Conservation (phyloP, 495 filamentous ascomycete genomes). For the Lineolata rhizophorae region DNA sequence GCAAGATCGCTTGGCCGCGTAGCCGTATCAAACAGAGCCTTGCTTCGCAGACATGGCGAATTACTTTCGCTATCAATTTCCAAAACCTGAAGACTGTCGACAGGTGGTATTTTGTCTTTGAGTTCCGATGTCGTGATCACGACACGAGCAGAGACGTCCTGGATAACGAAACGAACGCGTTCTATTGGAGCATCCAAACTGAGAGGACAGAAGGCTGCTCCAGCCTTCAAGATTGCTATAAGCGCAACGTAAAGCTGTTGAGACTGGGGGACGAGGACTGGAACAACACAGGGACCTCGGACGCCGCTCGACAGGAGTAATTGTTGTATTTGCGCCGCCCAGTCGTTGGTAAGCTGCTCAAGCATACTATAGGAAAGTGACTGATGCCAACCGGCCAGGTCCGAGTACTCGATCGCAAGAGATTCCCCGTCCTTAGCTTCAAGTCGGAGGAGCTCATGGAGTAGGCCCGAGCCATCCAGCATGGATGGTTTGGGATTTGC, state of each 20-base stretch:
- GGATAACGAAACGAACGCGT: slow-evolving; percentile 47
- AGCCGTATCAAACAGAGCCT: too few relatives aligned
- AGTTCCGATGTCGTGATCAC: slow-evolving; percentile 12
- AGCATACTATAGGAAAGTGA: background rate
- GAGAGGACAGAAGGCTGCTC: slow-evolving; percentile 62
- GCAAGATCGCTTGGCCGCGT: slow-evolving; percentile 31
- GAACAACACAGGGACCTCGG: too few relatives aligned
- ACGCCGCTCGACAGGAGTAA: too few relatives aligned
- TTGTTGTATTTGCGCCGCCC: slow-evolving; percentile 1
- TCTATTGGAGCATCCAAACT: slow-evolving; percentile 49
- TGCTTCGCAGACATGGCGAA: too few relatives aligned
- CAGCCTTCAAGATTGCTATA: slow-evolving; percentile 52
- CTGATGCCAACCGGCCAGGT: background rate
- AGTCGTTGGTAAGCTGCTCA: background rate
- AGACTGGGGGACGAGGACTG: slow-evolving; percentile 48
- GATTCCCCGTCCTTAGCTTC: too few relatives aligned
- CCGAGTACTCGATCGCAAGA: background rate
- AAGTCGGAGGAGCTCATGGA: slow-evolving; percentile 38
- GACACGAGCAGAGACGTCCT: slow-evolving; percentile 31
- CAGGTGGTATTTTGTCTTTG: slow-evolving; percentile 3
- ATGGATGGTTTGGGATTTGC: slow-evolving; percentile 32
- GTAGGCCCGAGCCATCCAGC: slow-evolving; percentile 35
- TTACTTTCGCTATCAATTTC: too few relatives aligned
- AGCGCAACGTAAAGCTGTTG: slow-evolving; percentile 48
- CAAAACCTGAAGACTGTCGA: slow-evolving; percentile 2